Conservation (phyloP, 108 stramenopile genomes). For the Cyclostephanos tholiformis region DNA sequence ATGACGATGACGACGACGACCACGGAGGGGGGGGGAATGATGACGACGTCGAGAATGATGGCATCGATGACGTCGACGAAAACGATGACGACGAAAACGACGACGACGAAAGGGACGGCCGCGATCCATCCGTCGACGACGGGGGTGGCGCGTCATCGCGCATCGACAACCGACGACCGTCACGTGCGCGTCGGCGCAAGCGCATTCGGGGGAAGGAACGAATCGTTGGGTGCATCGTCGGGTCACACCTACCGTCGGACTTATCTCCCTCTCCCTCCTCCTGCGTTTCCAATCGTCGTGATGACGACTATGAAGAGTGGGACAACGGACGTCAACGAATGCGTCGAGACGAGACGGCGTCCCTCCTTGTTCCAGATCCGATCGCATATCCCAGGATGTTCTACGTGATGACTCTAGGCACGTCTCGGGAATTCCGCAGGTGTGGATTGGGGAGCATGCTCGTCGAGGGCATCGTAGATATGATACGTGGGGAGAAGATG, state of each 20-base stretch:
- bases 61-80: neutral
- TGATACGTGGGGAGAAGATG: slow-evolving; percentile 31
- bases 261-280: neutral
- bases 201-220: slow-evolving; percentile 17
- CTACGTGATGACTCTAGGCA: slow-evolving; percentile 90
- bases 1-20: neutral
- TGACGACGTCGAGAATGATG: too few species aligned
- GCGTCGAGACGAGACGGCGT: slow-evolving; percentile 39
- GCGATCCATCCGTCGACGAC: too few species aligned
- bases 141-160: neutral
- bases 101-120: neutral
- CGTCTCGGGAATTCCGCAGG: slow-evolving; percentile 59
- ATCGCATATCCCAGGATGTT: slow-evolving; percentile 53
- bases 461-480: slow-evolving; percentile 57
- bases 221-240: slow-evolving; percentile 50
- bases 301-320: neutral
- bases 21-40: too few species aligned
- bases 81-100: neutral
- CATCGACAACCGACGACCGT: neutral
- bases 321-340: neutral
- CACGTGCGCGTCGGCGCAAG: too few species aligned
- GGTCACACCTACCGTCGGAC: slow-evolving; percentile 35
- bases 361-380: slow-evolving; percentile 54
- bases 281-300: neutral
- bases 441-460: slow-evolving; percentile 68